Evolutionary conservation across 805 yeast species (phyloP).

Genomic region (Lachancea lanzarotensis): DNA sequence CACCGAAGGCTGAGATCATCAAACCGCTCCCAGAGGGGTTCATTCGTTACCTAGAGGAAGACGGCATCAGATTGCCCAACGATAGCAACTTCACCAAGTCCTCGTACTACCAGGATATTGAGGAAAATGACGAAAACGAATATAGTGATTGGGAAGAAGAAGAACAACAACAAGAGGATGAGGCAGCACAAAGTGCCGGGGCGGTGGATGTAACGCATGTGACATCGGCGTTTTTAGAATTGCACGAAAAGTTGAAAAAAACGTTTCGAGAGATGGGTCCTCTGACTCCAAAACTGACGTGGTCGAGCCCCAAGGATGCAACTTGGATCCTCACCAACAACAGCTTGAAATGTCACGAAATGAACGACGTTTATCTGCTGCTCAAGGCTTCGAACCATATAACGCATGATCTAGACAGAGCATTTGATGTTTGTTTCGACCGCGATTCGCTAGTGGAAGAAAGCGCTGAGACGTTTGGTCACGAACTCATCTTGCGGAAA

Average conservation of each 20-base stretch:
- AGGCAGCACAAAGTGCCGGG: too few species aligned
- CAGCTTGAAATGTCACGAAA: constrained; percentile 60
- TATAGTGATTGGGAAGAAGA: constrained; percentile 70
- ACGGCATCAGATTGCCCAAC: constrained; percentile 59
- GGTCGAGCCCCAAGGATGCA: constrained; percentile 97
- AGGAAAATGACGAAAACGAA: constrained; percentile 50
- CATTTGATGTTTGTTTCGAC: constrained; percentile 48
- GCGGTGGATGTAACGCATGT: constrained; percentile 31
- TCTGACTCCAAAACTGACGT: constrained; percentile 84
- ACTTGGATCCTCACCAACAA: constrained; percentile 83
- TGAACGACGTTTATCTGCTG: constrained; percentile 71
- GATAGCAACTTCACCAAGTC: constrained; percentile 31
- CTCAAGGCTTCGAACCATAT: constrained; percentile 84
- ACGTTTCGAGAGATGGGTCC: constrained; percentile 46
- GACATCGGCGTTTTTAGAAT: constrained; percentile 44
- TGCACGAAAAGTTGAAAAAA: constrained; percentile 48
- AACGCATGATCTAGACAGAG: constrained; percentile 72
- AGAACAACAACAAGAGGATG: constrained; percentile 18
- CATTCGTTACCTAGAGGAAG: constrained; percentile 53
- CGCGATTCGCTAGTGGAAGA: constrained; percentile 21
- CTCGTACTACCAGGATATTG: constrained; percentile 29
- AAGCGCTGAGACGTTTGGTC: constrained; percentile 28
- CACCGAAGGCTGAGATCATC: constrained; percentile 48
- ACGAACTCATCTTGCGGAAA: constrained; percentile 69
- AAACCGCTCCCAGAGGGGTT: constrained; percentile 53